phyloP scores from a whole-genome alignment of 768 basidiomycete species.

The Mycena vulgaris region DNA sequence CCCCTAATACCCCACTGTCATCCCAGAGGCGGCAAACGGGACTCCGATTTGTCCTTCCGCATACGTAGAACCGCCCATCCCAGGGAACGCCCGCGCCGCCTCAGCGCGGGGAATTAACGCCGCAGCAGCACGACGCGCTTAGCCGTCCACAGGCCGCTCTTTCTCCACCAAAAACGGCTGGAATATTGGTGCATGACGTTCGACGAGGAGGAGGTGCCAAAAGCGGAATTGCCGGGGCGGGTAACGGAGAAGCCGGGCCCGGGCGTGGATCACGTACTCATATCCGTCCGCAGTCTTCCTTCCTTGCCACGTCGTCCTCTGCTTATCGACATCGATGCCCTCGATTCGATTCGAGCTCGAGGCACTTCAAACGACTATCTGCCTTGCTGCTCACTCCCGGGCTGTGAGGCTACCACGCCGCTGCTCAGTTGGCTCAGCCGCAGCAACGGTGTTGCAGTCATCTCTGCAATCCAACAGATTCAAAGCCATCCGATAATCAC shows the following conservation, averaged over 20 bases:
- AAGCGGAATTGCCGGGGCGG: neutral
- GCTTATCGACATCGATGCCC: slow-evolving; percentile 20
- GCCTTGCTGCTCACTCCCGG: neutral
- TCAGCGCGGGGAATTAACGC: neutral
- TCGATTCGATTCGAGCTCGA: neutral
- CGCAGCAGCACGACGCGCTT: neutral
- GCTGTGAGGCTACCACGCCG: no score
- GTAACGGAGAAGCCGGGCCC: neutral
- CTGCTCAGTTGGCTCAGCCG: no score
- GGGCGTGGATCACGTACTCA: neutral
- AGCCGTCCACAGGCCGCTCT: neutral
- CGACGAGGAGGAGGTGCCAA: neutral
- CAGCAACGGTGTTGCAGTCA: no score
- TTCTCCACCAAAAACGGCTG: neutral
- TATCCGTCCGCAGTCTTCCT: neutral
- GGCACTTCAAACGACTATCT: no score
- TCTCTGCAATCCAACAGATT: no score
- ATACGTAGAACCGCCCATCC: no score
- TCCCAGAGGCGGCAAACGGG: neutral
- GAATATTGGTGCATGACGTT: neutral
- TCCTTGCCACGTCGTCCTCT: neutral
- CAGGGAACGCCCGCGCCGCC: no score
- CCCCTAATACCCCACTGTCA: slow-evolving; percentile 3
- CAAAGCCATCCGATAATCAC: no score
- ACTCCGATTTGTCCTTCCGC: slow-evolving; percentile 5